phyloP scores from a whole-genome alignment of 306 rosid species.

The Cotoneaster glaucophyllus region DNA sequence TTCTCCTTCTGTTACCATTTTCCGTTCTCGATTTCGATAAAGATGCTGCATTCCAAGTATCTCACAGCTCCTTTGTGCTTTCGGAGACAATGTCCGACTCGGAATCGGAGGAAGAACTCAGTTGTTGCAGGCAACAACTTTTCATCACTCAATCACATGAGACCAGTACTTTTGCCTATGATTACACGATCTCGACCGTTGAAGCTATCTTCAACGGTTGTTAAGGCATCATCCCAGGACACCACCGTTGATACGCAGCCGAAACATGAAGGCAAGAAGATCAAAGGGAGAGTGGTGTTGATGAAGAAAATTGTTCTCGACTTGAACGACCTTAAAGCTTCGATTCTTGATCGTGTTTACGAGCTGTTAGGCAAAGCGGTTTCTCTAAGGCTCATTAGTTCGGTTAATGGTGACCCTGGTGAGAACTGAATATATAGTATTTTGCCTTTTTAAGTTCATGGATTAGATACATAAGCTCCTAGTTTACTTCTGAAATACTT shows the following conservation, averaged over 20 bases:
- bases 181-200: background rate
- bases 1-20: background rate
- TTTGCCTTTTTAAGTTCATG: background rate
- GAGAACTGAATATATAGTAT: background rate
- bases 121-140: background rate
- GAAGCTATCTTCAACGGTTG: background rate
- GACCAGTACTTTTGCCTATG: background rate
- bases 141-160: background rate
- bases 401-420: slow-evolving; percentile 42
- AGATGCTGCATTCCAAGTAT: slow-evolving; percentile 7
- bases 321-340: slow-evolving; percentile 48
- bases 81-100: background rate
- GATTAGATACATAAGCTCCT: background rate
- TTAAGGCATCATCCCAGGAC: background rate
- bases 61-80: background rate
- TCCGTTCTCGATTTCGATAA: background rate
- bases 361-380: slow-evolving; percentile 56
- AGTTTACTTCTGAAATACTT: background rate
- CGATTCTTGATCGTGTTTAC: slow-evolving; percentile 43
- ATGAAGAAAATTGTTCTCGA: slow-evolving; percentile 76
- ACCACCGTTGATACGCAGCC: background rate
- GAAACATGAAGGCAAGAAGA: slow-evolving; percentile 1
- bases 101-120: background rate
- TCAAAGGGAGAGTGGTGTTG: slow-evolving; percentile 55
- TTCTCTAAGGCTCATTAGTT: slow-evolving; percentile 56